Evolutionary conservation across 164 flowering plant species (phyloP).

Genomic region (Nymphaea thermarum): DNA sequence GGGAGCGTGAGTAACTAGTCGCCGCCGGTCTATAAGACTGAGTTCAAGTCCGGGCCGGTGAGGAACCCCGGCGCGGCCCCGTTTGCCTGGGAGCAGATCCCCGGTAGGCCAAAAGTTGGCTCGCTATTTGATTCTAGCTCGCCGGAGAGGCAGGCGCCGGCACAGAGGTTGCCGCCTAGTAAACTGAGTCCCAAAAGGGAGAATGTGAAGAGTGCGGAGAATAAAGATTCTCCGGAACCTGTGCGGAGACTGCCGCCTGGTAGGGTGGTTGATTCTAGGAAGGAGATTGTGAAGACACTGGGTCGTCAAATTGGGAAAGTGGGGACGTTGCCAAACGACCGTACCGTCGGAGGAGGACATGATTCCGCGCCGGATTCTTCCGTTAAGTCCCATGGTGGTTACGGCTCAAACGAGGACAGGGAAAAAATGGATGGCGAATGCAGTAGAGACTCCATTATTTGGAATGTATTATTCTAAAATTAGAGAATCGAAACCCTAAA

Average conservation of each 20-base stretch:
- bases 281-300: slow-evolving; percentile 8
- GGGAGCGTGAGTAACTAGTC: background rate
- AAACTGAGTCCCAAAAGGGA: slow-evolving; percentile 11
- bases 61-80: slow-evolving; percentile 76
- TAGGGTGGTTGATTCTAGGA: slow-evolving; percentile 1
- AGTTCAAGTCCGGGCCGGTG: slow-evolving; percentile 63
- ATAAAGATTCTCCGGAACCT: too few species aligned
- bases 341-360: too few species aligned
- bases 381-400: background rate
- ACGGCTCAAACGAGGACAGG: slow-evolving; percentile 9
- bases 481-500: too few species aligned
- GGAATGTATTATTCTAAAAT: too few species aligned
- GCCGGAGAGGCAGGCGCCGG: slow-evolving; percentile 17
- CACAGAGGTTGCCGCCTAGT: slow-evolving; percentile 86
- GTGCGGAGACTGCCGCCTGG: too few species aligned
- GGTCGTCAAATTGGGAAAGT: too few species aligned
- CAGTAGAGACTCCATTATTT: slow-evolving; percentile 31
- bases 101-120: slow-evolving; percentile 60
- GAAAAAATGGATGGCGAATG: slow-evolving; percentile 35
- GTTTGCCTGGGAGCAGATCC: slow-evolving; percentile 65
- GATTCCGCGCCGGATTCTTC: background rate
- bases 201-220: background rate
- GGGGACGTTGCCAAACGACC: too few species aligned
- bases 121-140: slow-evolving; percentile 7
- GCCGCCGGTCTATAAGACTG: slow-evolving; percentile 9